Conservation (phyloP, 2,329 filamentous ascomycete species). For the Volutella citrinella region DNA sequence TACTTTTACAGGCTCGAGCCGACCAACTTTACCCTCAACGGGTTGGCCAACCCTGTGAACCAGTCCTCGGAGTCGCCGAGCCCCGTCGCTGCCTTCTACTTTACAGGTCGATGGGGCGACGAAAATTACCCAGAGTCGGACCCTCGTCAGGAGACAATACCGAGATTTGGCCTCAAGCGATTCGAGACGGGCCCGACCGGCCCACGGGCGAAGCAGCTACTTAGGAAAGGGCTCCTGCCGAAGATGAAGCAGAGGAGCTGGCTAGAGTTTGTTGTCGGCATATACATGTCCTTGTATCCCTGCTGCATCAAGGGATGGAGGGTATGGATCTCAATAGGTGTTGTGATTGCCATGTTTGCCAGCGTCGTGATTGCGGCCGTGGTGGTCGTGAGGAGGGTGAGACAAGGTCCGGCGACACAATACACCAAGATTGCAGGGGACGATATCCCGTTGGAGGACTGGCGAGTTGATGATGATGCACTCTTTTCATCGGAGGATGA, state of each 20-base stretch:
- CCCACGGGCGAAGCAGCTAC: conserved; percentile 29
- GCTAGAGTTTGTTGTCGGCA: conserved; percentile 24
- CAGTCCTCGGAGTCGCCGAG: conserved; percentile 17
- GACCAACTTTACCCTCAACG: conserved; percentile 17
- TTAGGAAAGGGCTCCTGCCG: conserved; percentile 30
- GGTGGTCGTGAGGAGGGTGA: conserved; percentile 9
- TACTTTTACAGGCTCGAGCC: conserved; percentile 34
- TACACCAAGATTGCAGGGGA: conserved; percentile 21
- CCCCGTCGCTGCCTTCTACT: conserved; percentile 34
- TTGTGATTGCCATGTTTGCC: conserved; percentile 12
- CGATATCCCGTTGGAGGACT: conserved; percentile 37
- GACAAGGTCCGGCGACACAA: conserved; percentile 1
- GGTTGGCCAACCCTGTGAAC: conserved; percentile 13
- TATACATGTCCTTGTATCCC: conserved; percentile 30
- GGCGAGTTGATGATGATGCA: conserved; percentile 15
- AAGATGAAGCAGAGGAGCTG: conserved; percentile 22
- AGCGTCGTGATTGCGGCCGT: conserved; percentile 9
- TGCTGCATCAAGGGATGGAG: conserved; percentile 34
- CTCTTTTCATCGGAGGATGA: conserved; percentile 17
- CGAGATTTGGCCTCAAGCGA: conserved; percentile 30
- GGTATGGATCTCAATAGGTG: conserved; percentile 22
- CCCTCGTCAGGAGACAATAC: conserved; percentile 29
- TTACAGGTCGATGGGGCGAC: conserved; percentile 33
- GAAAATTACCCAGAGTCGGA: conserved; percentile 26
- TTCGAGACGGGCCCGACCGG: conserved; percentile 31